Evolutionary conservation across 768 basidiomycete species (phyloP), one percentile per base, ranked within the genome.

Genomic region (Mycena filopes): DNA sequence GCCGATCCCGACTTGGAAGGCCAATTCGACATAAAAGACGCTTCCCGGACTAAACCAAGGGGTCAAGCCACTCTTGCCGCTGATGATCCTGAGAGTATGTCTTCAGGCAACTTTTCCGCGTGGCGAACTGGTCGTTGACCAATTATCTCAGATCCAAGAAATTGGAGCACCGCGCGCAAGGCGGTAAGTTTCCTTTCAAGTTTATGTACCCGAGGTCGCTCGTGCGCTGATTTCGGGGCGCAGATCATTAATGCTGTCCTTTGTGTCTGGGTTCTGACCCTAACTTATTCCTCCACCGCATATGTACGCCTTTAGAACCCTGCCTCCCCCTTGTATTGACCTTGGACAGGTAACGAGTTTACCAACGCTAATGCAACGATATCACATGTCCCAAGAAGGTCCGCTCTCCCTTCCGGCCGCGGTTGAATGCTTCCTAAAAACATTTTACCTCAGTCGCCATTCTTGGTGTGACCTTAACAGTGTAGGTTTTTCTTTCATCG

Each of bases 241-340:
- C 26, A 62, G 66, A 55, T 31, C 7, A 28, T 55, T 21, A 60
- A 42, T n/a, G 41, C 55, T 8, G 25, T 68, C 8, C 33, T 68
- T 2, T 68, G 62, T 45, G 5, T 28, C n/a, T 68, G 62, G 51
- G 57, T 64, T 28, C 38, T 68, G 31, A 68, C 56, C 1, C 25
- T 68, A 18, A 68, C 66, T 3, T 68, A 68, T 53, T 47, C 56
- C 12, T 63, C 61, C 13, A 68, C 66, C 10, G 61, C 61, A 21
- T 68, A 68, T 55, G 66, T 68, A 3, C 26, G 62, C 50, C 2
- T 20, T 6, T 40, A 13, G 15, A 9, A 16, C 43, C 12, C 7
- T 23, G 31, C 9, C 31, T 15, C 28, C 13, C 25, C 16, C 11
- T 8, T 21, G 18, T 36, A 8, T 28, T 48, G n/a, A 55, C 33